Evolutionary conservation across 2,329 filamentous ascomycete species (phyloP), one percentile per base, ranked within the genome.

Genomic region (Exophiala sp.): DNA sequence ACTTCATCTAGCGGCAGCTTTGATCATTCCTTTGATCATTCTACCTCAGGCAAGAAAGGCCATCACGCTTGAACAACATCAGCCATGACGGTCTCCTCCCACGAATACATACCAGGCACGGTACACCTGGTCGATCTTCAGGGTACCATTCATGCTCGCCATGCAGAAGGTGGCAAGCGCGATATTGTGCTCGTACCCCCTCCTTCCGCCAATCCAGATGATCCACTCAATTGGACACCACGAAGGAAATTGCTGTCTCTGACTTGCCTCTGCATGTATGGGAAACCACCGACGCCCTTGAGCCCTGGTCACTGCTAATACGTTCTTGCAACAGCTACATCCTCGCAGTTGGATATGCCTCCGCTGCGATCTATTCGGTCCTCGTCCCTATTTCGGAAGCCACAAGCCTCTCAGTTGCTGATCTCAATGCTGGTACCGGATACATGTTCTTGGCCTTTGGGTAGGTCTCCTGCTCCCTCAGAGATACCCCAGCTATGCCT

Each of bases 371-470:
- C 11, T 70, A 69, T 46, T 69, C 68, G 2, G 60, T 71, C 10
- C 59, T 70, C 5, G 59, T 63, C 1, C 66, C 66, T n/a, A 69
- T 78, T 12, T 72, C 71, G 3, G 63, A 72, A 46, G 72, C 71
- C 2, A 74, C 72, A 0, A 69, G 68, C 2, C 61, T 78, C 3
- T 74, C 69, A 0, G 56, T 78, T 10, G 65, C 60, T 3, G 72
- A 75, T 41, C 59, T 78, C 18, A 78, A 78, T 50, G 69, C 71
- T 46, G 76, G 76, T 2, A 77, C 73, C 2, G 76, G 72, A 0
- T 63, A 74, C n/a, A 56, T 77, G 3, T 73, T 34, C 16, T 10
- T 34, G 8, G 76, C 47, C 76, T 74, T 74, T 74, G 76, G 55
- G 72, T 74, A 0, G 70, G 76, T 50, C 72, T 73, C 1, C 59